Conservation (phyloP, 2,329 filamentous ascomycete species). For the Amauroascus niger region DNA sequence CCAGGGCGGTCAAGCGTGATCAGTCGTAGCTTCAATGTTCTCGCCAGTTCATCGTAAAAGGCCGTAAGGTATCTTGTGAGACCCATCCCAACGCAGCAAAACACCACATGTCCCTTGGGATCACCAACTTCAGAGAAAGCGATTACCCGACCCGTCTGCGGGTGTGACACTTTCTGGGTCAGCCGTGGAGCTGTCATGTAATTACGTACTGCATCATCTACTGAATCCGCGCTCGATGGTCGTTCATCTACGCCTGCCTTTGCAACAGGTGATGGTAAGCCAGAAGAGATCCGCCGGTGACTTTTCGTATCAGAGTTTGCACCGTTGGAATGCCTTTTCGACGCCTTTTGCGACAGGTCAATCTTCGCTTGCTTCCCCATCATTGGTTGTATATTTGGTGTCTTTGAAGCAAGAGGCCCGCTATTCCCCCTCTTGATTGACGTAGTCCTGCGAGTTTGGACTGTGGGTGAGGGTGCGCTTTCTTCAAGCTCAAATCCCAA, state of each 20-base stretch:
- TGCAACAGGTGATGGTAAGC: slow-evolving; percentile 9
- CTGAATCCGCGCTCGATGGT: slow-evolving; percentile 69
- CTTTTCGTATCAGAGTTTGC: slow-evolving; percentile 20
- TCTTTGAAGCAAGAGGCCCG: slow-evolving; percentile 24
- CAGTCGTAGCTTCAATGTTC: slow-evolving; percentile 75
- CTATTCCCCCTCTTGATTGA: slow-evolving; percentile 22
- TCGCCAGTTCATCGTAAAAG: slow-evolving; percentile 91
- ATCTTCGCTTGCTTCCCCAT: slow-evolving; percentile 20
- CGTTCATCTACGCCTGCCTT: slow-evolving; percentile 31
- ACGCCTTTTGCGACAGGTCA: slow-evolving; percentile 24
- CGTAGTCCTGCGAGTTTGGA: slow-evolving; percentile 50
- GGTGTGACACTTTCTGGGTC: slow-evolving; percentile 79
- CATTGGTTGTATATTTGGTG: slow-evolving; percentile 22
- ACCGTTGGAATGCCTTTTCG: slow-evolving; percentile 26
- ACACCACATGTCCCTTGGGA: slow-evolving; percentile 78
- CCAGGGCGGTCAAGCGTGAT: slow-evolving; percentile 92
- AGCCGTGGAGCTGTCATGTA: slow-evolving; percentile 76
- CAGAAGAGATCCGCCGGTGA: slow-evolving; percentile 34
- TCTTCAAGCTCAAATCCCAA: slow-evolving; percentile 41
- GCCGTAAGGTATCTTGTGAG: slow-evolving; percentile 90
- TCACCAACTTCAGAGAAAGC: slow-evolving; percentile 97
- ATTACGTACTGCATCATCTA: slow-evolving; percentile 76
- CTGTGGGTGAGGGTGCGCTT: slow-evolving; percentile 59
- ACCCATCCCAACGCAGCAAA: slow-evolving; percentile 97
- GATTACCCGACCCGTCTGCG: slow-evolving; percentile 75